Evolutionary conservation across 2,329 filamentous ascomycete species (phyloP).

Genomic region (Neurospora sp.): DNA sequence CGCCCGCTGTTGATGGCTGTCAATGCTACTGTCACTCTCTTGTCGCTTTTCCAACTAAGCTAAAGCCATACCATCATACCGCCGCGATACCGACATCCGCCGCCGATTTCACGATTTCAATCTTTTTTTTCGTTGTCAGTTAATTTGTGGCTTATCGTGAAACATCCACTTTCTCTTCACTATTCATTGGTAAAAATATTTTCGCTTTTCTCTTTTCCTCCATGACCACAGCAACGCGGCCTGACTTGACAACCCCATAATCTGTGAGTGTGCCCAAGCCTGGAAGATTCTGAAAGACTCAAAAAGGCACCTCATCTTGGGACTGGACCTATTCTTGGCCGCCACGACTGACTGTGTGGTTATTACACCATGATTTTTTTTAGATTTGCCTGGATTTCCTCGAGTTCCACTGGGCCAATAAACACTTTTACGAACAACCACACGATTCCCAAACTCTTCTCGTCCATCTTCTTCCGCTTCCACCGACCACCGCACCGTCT

Average conservation of each 20-base stretch:
- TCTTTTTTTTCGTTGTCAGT: neutral
- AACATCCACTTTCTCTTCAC: neutral
- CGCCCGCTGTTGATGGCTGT: neutral
- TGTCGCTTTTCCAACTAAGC: neutral
- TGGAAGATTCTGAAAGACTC: neutral
- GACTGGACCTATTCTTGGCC: neutral
- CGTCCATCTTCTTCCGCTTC: neutral
- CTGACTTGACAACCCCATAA: neutral
- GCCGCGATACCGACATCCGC: neutral
- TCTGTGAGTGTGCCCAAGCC: neutral
- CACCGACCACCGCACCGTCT: neutral
- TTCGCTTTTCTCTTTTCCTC: neutral
- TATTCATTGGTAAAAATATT: neutral
- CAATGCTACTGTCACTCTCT: neutral
- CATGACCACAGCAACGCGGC: neutral
- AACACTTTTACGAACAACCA: neutral
- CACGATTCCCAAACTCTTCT: neutral
- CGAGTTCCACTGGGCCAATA: neutral
- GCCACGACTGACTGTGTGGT: neutral
- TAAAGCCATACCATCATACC: neutral
- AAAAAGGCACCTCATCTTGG: neutral
- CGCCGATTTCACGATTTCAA: neutral
- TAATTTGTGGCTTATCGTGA: neutral
- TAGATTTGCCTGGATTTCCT: neutral
- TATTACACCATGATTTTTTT: neutral